Evolutionary conservation across 176 grass and related monocot genomes (phyloP), one percentile per base, ranked within the genome.

Genomic region (Urochloa ruziziensis): DNA sequence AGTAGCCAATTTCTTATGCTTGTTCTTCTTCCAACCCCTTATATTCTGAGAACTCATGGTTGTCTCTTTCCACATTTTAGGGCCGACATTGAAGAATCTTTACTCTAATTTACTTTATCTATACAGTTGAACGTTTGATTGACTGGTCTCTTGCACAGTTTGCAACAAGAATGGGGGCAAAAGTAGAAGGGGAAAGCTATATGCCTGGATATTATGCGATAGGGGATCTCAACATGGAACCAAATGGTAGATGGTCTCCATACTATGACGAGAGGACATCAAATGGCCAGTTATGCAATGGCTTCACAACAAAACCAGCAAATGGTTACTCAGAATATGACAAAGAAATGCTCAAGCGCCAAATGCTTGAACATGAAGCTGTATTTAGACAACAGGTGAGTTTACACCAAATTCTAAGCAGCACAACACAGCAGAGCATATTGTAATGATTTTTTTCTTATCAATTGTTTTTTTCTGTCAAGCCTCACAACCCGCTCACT

Each of bases 281-380:
- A 28, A 92, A 56, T 61, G 85, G 69, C 1, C 87, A 85, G 25
- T 46, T 85, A 18, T 86, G 16, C 66, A 80, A 77, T 66, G 87
- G 87, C 37, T 85, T 92, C 87, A 68, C 78, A 52, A 13, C 75
- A 80, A 81, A 71, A 32, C 39, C 56, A 27, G 17, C 80, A 10
- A 67, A 82, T 83, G 78, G 81, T 70, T 88, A 83, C 76, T 83
- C 77, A 18, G 88, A 88, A n/a, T 87, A 81, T 47, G 89, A 96
- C 69, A 96, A 94, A 80, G 89, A 96, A 89, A 90, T 87, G 85
- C 78, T 99, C 60, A 94, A 90, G 76, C 80, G 71, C 66, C 88
- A 83, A 60, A 96, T 99, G 85, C 89, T 99, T 84, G 89, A 93
- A 73, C 96, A 99, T 89, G 96, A 99, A 78, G 87, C 90, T 80